A percentile compares a stretch with the other conserved stretches of the same genome.
These are phyloP conservation scores for Gossypium schwendimanii DNA, from an alignment of 441 rosid genomes.

Conservation along the genomic window DNA sequence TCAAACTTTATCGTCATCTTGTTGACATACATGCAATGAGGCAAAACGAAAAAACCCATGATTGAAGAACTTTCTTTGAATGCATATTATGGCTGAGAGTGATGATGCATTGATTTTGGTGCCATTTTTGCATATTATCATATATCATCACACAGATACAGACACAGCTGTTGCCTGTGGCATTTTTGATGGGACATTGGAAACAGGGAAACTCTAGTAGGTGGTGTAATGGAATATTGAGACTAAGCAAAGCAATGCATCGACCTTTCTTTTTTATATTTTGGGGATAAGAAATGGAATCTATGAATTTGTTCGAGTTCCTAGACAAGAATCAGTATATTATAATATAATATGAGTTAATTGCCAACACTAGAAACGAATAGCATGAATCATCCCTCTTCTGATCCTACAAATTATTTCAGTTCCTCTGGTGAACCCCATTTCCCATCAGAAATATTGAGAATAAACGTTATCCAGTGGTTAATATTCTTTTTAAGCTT, in stretches of 20 bases:
- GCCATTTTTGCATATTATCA: background rate
- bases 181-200: background rate
- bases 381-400: background rate
- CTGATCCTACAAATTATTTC: background rate
- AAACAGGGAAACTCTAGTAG: conserved; percentile 3
- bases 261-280: conserved; percentile 14
- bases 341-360: background rate
- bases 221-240: background rate
- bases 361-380: background rate
- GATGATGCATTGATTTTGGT: background rate
- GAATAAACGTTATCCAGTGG: too few species aligned
- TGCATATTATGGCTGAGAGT: background rate
- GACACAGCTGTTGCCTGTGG: conserved; percentile 8
- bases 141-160: background rate
- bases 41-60: too few species aligned
- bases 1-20: too few species aligned
- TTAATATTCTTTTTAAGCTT: too few species aligned
- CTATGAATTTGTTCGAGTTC: conserved; percentile 42
- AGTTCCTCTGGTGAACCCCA: conserved; percentile 11
- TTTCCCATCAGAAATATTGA: conserved; percentile 28
- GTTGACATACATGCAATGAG: too few species aligned
- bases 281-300: conserved; percentile 30
- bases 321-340: conserved; percentile 18
- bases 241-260: conserved; percentile 17
- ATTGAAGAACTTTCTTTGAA: background rate